Conservation (phyloP, 768 basidiomycete genomes). For the Hygrocybe punicea region DNA sequence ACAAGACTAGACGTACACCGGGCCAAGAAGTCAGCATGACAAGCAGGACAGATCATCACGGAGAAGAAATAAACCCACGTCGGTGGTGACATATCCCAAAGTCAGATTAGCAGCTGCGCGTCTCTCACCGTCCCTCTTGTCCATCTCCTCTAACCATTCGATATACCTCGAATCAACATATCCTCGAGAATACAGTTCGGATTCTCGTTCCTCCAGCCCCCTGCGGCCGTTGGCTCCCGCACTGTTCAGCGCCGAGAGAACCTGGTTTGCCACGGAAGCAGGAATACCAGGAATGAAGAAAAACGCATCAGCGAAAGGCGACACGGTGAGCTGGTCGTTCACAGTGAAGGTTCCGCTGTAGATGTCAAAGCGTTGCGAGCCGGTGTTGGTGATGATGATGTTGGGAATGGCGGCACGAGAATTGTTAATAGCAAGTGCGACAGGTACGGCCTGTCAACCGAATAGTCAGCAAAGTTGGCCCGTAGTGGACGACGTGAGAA, state of each 20-base stretch:
- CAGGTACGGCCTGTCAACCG: slow-evolving; percentile 46
- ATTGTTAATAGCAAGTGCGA: slow-evolving; percentile 60
- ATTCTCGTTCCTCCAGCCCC: slow-evolving; percentile 30
- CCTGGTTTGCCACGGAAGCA: slow-evolving; percentile 47
- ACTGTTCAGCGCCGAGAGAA: slow-evolving; percentile 53
- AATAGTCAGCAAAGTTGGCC: background rate
- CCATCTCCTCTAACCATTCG: slow-evolving; percentile 60
- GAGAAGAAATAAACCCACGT: slow-evolving; percentile 41
- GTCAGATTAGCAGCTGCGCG: slow-evolving; percentile 53
- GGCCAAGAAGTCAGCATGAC: background rate
- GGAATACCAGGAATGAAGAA: slow-evolving; percentile 57
- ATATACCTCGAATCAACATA: slow-evolving; percentile 50
- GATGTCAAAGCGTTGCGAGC: slow-evolving; percentile 62
- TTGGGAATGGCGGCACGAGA: slow-evolving; percentile 56
- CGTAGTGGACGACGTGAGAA: slow-evolving; percentile 3
- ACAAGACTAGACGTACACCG: slow-evolving; percentile 45
- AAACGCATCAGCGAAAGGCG: slow-evolving; percentile 67
- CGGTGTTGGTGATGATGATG: slow-evolving; percentile 64
- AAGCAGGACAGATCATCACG: background rate
- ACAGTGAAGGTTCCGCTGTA: slow-evolving; percentile 69
- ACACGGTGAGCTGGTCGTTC: slow-evolving; percentile 75
- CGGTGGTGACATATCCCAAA: slow-evolving; percentile 70
- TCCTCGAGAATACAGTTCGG: slow-evolving; percentile 45
- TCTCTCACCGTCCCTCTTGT: slow-evolving; percentile 36
- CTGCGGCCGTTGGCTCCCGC: slow-evolving; percentile 40